Evolutionary conservation across 805 yeast species (phyloP).

Genomic region (Tetrapisispora phaffii): DNA sequence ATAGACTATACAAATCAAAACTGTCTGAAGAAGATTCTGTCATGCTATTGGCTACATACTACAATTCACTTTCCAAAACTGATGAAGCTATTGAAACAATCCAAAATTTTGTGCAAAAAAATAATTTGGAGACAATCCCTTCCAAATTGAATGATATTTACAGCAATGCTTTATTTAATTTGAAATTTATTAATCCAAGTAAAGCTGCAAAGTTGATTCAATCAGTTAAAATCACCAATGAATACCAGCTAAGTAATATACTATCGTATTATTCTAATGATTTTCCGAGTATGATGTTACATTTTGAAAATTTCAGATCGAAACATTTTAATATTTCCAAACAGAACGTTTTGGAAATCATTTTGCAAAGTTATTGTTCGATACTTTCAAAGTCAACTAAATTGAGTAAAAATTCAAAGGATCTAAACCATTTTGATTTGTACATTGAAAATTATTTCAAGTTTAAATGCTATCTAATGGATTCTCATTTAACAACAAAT

Average conservation of each 20-base stretch:
- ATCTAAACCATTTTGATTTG: conserved; percentile 4
- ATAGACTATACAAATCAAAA: conserved; percentile 11
- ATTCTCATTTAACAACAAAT: conserved; percentile 11
- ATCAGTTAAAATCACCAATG: conserved; percentile 10
- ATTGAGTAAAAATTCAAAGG: neutral
- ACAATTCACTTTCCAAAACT: conserved; percentile 13
- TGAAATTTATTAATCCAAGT: conserved; percentile 10
- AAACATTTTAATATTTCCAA: neutral
- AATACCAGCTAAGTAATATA: conserved; percentile 23
- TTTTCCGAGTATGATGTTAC: conserved; percentile 12
- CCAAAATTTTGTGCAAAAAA: neutral
- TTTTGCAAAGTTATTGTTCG: neutral
- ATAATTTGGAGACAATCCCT: conserved; percentile 2
- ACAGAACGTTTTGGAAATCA: neutral
- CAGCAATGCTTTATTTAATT: conserved; percentile 19
- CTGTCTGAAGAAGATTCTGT: conserved; percentile 8
- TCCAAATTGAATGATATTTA: conserved; percentile 16
- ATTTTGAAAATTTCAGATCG: conserved; percentile 8
- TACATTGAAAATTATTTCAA: conserved; percentile 19
- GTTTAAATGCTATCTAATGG: conserved; percentile 20
- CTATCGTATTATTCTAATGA: conserved; percentile 16
- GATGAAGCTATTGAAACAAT: conserved; percentile 17
- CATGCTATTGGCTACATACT: conserved; percentile 18
- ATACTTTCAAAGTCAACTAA: neutral
- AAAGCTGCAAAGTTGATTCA: neutral